Evolutionary conservation across 805 yeast genomes (phyloP), one percentile per base, ranked within the genome.

Genomic region (Myxozyma kluyveri): DNA sequence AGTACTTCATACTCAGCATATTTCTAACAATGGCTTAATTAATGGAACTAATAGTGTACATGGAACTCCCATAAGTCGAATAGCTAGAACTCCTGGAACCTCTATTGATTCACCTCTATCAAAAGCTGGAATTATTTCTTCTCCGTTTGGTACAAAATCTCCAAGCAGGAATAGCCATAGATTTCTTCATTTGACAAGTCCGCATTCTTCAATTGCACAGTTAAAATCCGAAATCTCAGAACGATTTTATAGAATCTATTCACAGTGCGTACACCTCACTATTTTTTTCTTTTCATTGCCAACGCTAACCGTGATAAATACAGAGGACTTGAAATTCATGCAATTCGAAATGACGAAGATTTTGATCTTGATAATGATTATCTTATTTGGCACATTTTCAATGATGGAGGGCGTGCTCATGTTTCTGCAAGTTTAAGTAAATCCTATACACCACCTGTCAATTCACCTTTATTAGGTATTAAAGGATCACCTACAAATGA

Each of bases 291-390:
- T 2, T 12, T 22, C 2, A n/a, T 12, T 2, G 6, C 27, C 33
- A 18, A 36, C 44, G 17, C 22, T 46, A 26, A 3, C 45, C 21
- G 21, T 6, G n/a, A 7, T 21, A 29, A 7, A 6, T 12, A 17
- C 39, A 35, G 39, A 12, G 12, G 19, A n/a, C 27, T 42, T n/a
- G 38, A 31, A 10, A 44, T 38, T 17, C 21, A 26, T 5, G 22
- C 51, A 5, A 38, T 45, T 10, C 50, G 45, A 5, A 50, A 52
- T 40, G 50, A 41, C n/a, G 42, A 47, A 21, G 59, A 41, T 19
- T 54, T 45, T 41, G 59, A 54, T 36, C 46, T 50, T 17, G 59
- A 54, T 40, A 56, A 54, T n/a, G 44, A 52, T n/a, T 54, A 54
- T 29, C 43, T n/a, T 17, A 52, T 44, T 18, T 29, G 43, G n/a